These are phyloP conservation scores for Centrapalus pauciflorus DNA, from an alignment of 129 eudicot genomes.

Conservation along the genomic window DNA sequence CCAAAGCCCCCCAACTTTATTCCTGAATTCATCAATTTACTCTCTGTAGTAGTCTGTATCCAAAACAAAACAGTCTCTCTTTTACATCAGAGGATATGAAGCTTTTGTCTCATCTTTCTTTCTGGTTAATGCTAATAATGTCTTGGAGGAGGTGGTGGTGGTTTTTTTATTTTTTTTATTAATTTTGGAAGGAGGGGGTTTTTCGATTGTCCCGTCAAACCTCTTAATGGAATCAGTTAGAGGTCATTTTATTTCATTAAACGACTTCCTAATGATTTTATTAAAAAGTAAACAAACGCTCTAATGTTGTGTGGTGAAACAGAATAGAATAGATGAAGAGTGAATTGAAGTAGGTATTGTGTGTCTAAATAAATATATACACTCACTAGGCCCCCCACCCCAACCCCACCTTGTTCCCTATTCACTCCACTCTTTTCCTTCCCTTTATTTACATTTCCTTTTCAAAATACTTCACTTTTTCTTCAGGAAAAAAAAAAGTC, in stretches of 20 bases:
- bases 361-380: constrained; percentile 8
- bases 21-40: constrained; percentile 4
- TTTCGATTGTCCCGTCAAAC: too few species aligned
- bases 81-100: constrained; percentile 29
- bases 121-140: constrained; percentile 26
- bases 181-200: background rate
- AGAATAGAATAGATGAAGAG: background rate
- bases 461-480: constrained; percentile 38
- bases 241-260: too few species aligned
- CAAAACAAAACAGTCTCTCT: constrained; percentile 27
- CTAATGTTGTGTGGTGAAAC: constrained; percentile 8
- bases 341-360: constrained; percentile 12
- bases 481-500: constrained; percentile 22
- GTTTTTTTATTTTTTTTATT: too few species aligned
- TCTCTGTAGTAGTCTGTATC: constrained; percentile 15
- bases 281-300: too few species aligned
- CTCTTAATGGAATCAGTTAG: too few species aligned
- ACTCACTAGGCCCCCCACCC: background rate
- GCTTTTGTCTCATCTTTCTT: constrained; percentile 36
- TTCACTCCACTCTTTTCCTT: constrained; percentile 31
- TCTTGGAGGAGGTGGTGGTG: background rate
- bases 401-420: constrained; percentile 31
- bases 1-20: constrained; percentile 13
- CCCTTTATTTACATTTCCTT: constrained; percentile 33
- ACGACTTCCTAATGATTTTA: too few species aligned